These are phyloP conservation scores for Omphalotus guepiniiformis DNA, from an alignment of 768 basidiomycete genomes.

Conservation along the genomic window DNA sequence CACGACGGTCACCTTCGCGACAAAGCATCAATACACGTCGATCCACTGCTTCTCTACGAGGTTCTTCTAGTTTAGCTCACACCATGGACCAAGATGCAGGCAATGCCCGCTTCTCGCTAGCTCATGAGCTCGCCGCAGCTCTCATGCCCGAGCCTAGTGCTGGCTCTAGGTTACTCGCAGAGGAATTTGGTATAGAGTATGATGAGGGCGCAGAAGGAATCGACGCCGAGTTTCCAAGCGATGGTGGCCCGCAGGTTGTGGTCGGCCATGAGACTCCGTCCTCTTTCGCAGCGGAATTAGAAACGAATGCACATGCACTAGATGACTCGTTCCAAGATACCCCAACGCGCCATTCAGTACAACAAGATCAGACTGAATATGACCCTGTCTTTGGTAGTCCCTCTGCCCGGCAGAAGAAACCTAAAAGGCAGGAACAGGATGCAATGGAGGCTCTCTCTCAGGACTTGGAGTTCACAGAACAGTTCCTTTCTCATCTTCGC, in stretches of 20 bases:
- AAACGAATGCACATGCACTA: constrained; percentile 13
- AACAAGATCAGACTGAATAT: constrained; percentile 22
- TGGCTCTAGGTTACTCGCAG: constrained; percentile 72
- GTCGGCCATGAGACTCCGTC: constrained; percentile 26
- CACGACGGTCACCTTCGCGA: constrained; percentile 1
- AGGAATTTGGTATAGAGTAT: constrained; percentile 87
- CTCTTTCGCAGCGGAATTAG: constrained; percentile 41
- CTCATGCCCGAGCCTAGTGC: constrained; percentile 82
- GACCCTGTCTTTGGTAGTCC: constrained; percentile 42
- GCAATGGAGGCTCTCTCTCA: constrained; percentile 69
- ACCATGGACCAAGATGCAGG: constrained; percentile 19
- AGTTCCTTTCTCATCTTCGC: constrained; percentile 69
- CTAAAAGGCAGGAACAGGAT: constrained; percentile 41
- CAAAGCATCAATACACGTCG: constrained; percentile 26
- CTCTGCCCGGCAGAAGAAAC: constrained; percentile 24
- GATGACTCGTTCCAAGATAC: constrained; percentile 26
- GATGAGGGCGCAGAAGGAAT: constrained; percentile 84
- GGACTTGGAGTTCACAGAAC: constrained; percentile 72
- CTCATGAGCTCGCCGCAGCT: constrained; percentile 82
- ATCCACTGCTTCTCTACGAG: constrained; percentile 49
- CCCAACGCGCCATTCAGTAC: constrained; percentile 24
- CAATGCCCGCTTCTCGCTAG: constrained; percentile 51
- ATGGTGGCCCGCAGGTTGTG: constrained; percentile 27
- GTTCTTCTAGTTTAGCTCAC: constrained; percentile 29
- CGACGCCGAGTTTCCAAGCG: constrained; percentile 36